A percentile compares a stretch with the other conserved stretches of the same genome.
phyloP scores from a whole-genome alignment of 2,329 filamentous ascomycete genomes.

The Arthrobotrys pseudoclavata region DNA sequence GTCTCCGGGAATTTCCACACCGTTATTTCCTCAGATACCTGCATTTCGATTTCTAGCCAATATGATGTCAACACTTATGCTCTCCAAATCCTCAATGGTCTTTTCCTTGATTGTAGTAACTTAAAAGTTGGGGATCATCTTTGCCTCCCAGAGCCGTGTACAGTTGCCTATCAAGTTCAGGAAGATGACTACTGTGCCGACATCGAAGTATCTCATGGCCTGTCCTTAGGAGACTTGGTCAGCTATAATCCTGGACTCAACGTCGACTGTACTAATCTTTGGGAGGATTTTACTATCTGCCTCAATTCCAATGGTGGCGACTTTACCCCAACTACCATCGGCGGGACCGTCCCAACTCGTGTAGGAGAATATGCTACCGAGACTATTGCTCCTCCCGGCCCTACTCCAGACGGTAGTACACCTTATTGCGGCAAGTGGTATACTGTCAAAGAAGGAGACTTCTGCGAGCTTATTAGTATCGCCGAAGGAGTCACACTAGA shows the following conservation, averaged over 20 bases:
- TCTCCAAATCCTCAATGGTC: slow-evolving; percentile 28
- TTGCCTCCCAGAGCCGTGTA: slow-evolving; percentile 30
- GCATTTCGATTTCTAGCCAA: slow-evolving; percentile 23
- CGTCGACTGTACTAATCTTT: slow-evolving; percentile 21
- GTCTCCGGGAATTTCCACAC: slow-evolving; percentile 11
- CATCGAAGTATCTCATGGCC: slow-evolving; percentile 10
- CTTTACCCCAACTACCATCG: slow-evolving; percentile 12
- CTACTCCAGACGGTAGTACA: slow-evolving; percentile 11
- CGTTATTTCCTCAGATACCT: slow-evolving; percentile 26
- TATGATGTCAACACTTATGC: slow-evolving; percentile 17
- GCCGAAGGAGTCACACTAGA: slow-evolving; percentile 18
- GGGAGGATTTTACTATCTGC: slow-evolving; percentile 34
- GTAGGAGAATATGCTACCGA: slow-evolving; percentile 22
- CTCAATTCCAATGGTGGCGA: slow-evolving; percentile 7
- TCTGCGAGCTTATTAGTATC: slow-evolving; percentile 23
- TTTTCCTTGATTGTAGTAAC: slow-evolving; percentile 31
- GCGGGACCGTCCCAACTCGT: slow-evolving; percentile 13
- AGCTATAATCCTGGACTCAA: slow-evolving; percentile 27
- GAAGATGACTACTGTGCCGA: slow-evolving; percentile 19
- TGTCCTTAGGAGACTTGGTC: neutral
- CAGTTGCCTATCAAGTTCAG: slow-evolving; percentile 5
- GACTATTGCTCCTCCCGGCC: slow-evolving; percentile 15
- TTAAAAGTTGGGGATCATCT: neutral
- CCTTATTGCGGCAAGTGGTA: slow-evolving; percentile 35
- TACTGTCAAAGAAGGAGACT: slow-evolving; percentile 26